phyloP scores from a whole-genome alignment of 495 filamentous ascomycete genomes.

The Xylaria telfairii region DNA sequence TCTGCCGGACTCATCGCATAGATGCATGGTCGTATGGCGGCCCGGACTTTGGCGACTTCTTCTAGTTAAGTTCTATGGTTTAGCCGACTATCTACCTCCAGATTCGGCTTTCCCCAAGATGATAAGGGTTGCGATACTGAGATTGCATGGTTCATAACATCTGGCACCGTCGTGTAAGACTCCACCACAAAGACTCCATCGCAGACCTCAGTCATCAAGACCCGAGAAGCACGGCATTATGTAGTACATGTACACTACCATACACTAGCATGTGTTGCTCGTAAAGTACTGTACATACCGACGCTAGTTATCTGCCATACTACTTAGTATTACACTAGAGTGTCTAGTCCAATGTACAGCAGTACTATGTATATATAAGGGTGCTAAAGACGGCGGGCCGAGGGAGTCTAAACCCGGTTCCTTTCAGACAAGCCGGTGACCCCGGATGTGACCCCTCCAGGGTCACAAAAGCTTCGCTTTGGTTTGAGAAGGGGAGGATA shows the following conservation, averaged over 20 bases:
- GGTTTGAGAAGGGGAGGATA: not conserved
- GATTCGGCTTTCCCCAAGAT: not conserved
- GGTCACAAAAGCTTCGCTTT: not conserved
- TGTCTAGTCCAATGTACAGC: not conserved
- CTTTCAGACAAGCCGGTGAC: not conserved
- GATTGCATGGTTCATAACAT: not conserved
- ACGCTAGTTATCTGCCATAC: too few relatives aligned
- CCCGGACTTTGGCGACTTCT: not conserved
- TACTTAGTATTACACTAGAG: not conserved
- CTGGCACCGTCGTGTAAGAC: not conserved
- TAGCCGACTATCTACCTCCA: not conserved
- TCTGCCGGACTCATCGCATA: not conserved
- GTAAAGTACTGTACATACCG: not conserved
- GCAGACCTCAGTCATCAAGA: not conserved
- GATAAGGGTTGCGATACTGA: not conserved
- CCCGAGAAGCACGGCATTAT: not conserved
- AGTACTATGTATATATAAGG: too few relatives aligned
- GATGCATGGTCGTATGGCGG: not conserved
- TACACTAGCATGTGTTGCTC: not conserved
- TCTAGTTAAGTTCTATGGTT: not conserved
- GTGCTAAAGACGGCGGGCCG: not conserved
- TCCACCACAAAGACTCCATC: not conserved
- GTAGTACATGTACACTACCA: not conserved
- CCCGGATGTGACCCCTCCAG: not conserved
- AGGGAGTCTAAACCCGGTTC: conserved; percentile 9